phyloP scores from a whole-genome alignment of 2,329 filamentous ascomycete genomes.

The Xylariaceae sp. region DNA sequence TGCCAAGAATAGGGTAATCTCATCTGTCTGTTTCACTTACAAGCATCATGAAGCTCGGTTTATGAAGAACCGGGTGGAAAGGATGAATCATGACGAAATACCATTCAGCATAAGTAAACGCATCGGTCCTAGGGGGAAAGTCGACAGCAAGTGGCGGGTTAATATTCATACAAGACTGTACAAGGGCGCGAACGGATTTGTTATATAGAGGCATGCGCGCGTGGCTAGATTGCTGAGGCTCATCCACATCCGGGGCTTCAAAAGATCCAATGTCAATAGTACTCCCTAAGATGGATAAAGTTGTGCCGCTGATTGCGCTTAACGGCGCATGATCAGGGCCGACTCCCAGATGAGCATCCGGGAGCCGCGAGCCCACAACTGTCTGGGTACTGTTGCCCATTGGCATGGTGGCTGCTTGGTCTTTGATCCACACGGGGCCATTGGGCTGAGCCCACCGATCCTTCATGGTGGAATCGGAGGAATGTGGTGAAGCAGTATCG shows the following conservation, averaged over 20 bases:
- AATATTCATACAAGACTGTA: conserved; percentile 60
- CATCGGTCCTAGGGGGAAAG: conserved; percentile 61
- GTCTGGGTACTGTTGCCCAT: conserved; percentile 21
- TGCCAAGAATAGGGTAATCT: background rate
- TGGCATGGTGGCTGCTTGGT: conserved; percentile 24
- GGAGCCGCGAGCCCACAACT: conserved; percentile 40
- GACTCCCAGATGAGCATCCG: conserved; percentile 65
- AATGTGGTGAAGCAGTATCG: conserved; percentile 22
- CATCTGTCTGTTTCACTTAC: conserved; percentile 41
- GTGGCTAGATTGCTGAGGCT: conserved; percentile 45
- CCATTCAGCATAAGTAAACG: conserved; percentile 67
- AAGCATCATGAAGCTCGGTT: conserved; percentile 65
- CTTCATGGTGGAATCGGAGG: conserved; percentile 25
- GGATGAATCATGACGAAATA: conserved; percentile 70
- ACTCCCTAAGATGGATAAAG: conserved; percentile 73
- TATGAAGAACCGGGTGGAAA: conserved; percentile 74
- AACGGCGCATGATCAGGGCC: conserved; percentile 60
- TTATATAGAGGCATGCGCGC: conserved; percentile 53
- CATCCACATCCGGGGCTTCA: conserved; percentile 61
- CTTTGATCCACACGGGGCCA: conserved; percentile 33
- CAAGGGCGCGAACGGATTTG: conserved; percentile 68
- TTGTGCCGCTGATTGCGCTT: conserved; percentile 71
- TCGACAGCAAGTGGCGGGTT: conserved; percentile 54
- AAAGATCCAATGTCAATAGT: conserved; percentile 76
- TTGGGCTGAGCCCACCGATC: conserved; percentile 36